Base-by-base conservation (phyloP, 2,329 filamentous ascomycete species). In the Didymellaceae sp. region DNA sequence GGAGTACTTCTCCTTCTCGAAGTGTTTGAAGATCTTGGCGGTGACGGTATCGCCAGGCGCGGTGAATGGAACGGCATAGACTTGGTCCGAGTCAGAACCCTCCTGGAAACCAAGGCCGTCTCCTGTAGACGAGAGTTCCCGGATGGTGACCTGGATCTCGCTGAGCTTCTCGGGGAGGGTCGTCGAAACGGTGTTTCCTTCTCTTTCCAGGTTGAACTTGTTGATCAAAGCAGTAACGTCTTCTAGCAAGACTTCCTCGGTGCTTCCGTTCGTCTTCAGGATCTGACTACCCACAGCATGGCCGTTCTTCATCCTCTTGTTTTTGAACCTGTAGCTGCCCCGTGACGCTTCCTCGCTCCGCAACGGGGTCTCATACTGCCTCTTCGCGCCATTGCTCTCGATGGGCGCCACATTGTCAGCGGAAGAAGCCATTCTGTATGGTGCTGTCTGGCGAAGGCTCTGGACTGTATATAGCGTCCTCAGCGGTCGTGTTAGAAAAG, bases 1-100 rank as follows among this genome's bases (percentile, higher is more conserved):
- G 17, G 87, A 87, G 74, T 95, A 91, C 44, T 82, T 80, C 34
- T 88, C 81, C 9, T 82, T 72, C 14, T 72, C 75, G 37, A 87
- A 77, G 70, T 96, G 90, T 43, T 84, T 87, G 70, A 88, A 86
- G 34, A 95, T 86, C 71, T 91, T 95, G 55, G 89, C 88, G 50
- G 83, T 85, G 52, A 90, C 87, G 2, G 79, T 81, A 72, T 99
- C 94, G 22, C 94, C 94, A 0, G 94, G 92, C 2, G 93, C 82
- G 17, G 88, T 83, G 70, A 97, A 99, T 4, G 93, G 91, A 1
- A 97, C 87, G 41, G 94, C 87, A 67, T 92, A 97, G 71, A 97
- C 75, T 76, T 87, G 80, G 48, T 84, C 77, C 18, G 78, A 80
- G 46, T 83, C 77, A n/a, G 78, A 80, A 52, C 84, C 82, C 21